Conservation (phyloP, 2,329 filamentous ascomycete genomes). For the Fusarium verticillioides region DNA sequence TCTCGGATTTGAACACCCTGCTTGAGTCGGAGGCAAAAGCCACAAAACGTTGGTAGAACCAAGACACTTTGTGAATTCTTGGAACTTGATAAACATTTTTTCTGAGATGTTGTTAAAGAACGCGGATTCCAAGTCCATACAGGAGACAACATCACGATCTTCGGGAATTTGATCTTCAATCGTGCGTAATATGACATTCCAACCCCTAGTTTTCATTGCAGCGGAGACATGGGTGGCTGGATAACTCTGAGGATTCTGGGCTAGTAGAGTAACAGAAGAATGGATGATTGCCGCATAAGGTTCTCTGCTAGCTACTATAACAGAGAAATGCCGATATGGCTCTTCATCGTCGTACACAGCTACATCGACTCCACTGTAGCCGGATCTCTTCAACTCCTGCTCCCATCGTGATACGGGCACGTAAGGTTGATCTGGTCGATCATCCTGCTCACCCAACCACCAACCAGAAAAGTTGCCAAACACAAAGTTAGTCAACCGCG, state of each 20-base stretch:
- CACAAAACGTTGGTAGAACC: background rate
- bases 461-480: conserved; percentile 50
- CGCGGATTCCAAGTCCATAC: conserved; percentile 7
- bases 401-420: conserved; percentile 14
- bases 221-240: background rate
- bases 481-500: conserved; percentile 12
- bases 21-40: background rate
- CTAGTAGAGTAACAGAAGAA: background rate
- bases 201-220: background rate
- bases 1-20: background rate
- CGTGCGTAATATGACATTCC: background rate
- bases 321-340: conserved; percentile 6
- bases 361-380: conserved; percentile 5
- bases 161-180: background rate
- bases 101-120: conserved; percentile 7
- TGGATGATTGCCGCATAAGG: background rate
- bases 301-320: conserved; percentile 10
- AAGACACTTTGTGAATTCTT: background rate
- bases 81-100: background rate
- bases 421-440: conserved; percentile 11
- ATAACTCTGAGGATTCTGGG: background rate
- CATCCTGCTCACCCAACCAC: conserved; percentile 36
- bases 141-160: background rate
- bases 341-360: conserved; percentile 10
- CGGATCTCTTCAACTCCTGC: background rate